phyloP scores from a whole-genome alignment of 495 filamentous ascomycete genomes.

The Aspergillus wentii region DNA sequence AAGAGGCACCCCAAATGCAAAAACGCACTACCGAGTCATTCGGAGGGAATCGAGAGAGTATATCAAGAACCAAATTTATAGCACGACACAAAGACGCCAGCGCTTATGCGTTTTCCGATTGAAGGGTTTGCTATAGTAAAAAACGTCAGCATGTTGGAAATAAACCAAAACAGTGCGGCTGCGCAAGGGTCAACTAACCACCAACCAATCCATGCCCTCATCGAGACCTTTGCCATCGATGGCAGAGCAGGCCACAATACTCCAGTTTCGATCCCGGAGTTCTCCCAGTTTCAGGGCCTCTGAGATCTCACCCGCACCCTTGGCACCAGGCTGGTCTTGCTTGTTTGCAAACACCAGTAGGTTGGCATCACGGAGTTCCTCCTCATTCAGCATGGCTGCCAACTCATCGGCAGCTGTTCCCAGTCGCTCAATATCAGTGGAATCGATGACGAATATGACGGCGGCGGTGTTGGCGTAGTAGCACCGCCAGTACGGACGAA shows the following conservation, averaged over 20 bases:
- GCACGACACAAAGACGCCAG: slow-evolving; percentile 27
- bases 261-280: slow-evolving; percentile 95
- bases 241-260: slow-evolving; percentile 93
- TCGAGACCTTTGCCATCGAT: slow-evolving; percentile 90
- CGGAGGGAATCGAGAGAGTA: slow-evolving; percentile 18
- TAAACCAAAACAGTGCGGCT: no score
- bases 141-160: slow-evolving; percentile 9
- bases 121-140: slow-evolving; percentile 38
- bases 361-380: slow-evolving; percentile 88
- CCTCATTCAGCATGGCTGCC: slow-evolving; percentile 92
- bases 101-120: slow-evolving; percentile 42
- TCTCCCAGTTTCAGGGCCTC: slow-evolving; percentile 87
- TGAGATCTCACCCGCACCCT: slow-evolving; percentile 93
- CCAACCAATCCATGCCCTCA: slow-evolving; percentile 99
- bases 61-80: slow-evolving; percentile 35
- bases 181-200: slow-evolving; percentile 64
- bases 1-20: slow-evolving; percentile 17
- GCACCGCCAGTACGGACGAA: slow-evolving; percentile 97
- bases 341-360: slow-evolving; percentile 97
- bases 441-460: slow-evolving; percentile 97
- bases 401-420: slow-evolving; percentile 90
- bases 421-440: slow-evolving; percentile 91
- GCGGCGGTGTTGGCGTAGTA: slow-evolving; percentile 99
- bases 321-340: slow-evolving; percentile 95
- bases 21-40: slow-evolving; percentile 13